Evolutionary conservation across 805 yeast species (phyloP).

Genomic region (Ogataea allantospora): DNA sequence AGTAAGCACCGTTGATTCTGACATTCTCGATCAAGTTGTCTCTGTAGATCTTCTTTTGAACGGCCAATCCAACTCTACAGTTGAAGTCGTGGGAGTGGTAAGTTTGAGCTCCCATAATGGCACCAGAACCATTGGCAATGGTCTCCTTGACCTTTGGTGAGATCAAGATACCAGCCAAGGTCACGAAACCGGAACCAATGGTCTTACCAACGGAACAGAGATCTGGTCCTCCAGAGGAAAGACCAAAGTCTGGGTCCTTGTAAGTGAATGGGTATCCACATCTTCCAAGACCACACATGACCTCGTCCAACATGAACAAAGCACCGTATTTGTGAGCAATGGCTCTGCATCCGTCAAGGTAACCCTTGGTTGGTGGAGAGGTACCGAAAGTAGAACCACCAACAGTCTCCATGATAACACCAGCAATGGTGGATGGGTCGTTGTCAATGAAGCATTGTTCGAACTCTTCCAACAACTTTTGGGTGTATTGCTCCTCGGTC

Average conservation of each 20-base stretch:
- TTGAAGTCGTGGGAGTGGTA: constrained; percentile 49
- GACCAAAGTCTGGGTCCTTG: constrained; percentile 47
- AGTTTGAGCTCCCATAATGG: constrained; percentile 48
- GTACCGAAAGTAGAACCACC: constrained; percentile 48
- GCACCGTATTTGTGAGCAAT: constrained; percentile 53
- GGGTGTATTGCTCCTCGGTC: constrained; percentile 40
- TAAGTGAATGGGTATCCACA: constrained; percentile 39
- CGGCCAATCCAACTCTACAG: constrained; percentile 46
- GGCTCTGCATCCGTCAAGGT: constrained; percentile 44
- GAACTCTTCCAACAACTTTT: constrained; percentile 38
- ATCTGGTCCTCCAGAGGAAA: constrained; percentile 45
- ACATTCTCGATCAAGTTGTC: constrained; percentile 40
- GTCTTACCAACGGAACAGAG: constrained; percentile 49
- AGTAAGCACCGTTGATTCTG: constrained; percentile 40
- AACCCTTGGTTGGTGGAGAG: constrained; percentile 44
- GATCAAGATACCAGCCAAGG: constrained; percentile 46
- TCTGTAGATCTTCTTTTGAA: constrained; percentile 41
- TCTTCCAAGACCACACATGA: constrained; percentile 59
- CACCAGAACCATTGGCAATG: constrained; percentile 40
- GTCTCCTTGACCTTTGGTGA: constrained; percentile 41
- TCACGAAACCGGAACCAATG: constrained; percentile 48
- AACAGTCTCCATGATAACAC: constrained; percentile 45
- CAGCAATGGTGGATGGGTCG: constrained; percentile 44
- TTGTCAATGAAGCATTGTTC: constrained; percentile 41
- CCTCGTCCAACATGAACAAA: constrained; percentile 51